phyloP scores from a whole-genome alignment of 2,329 filamentous ascomycete genomes.

The Nemania sp. region DNA sequence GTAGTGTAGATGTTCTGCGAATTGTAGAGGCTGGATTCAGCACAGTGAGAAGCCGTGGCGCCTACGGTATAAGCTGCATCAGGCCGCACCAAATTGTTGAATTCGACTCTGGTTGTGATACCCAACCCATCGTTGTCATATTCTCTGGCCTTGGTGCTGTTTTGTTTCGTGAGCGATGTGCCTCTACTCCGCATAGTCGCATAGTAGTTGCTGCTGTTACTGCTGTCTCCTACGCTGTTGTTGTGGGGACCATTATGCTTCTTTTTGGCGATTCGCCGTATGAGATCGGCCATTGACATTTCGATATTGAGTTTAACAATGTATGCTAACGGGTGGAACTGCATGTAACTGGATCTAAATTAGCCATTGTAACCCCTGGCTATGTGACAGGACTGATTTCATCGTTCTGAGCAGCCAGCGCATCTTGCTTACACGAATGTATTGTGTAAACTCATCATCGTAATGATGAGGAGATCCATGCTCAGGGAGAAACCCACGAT shows the following conservation, averaged over 20 bases:
- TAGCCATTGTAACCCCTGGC: too few relatives aligned
- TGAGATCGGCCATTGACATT: slow-evolving; percentile 58
- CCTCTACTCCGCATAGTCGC: neutral
- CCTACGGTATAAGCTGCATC: slow-evolving; percentile 6
- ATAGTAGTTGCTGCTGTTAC: neutral
- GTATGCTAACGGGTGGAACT: slow-evolving; percentile 58
- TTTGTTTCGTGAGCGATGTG: neutral
- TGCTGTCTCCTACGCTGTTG: neutral
- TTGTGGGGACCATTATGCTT: neutral
- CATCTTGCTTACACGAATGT: slow-evolving; percentile 44
- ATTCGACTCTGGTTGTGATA: neutral
- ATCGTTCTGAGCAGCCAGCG: neutral
- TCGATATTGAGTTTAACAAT: slow-evolving; percentile 60
- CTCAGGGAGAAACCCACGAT: slow-evolving; percentile 51
- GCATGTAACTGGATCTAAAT: slow-evolving; percentile 44
- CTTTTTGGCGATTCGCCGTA: slow-evolving; percentile 43
- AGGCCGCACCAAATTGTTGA: neutral
- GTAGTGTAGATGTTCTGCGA: neutral
- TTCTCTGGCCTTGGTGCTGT: too few relatives aligned
- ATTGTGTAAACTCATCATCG: slow-evolving; percentile 50
- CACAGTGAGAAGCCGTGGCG: neutral
- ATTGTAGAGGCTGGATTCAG: neutral
- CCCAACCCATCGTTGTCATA: too few relatives aligned
- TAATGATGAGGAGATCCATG: slow-evolving; percentile 50
- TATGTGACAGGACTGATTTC: too few relatives aligned